Conservation (phyloP, 2,329 filamentous ascomycete species). For the Verticillium albo-atrum region DNA sequence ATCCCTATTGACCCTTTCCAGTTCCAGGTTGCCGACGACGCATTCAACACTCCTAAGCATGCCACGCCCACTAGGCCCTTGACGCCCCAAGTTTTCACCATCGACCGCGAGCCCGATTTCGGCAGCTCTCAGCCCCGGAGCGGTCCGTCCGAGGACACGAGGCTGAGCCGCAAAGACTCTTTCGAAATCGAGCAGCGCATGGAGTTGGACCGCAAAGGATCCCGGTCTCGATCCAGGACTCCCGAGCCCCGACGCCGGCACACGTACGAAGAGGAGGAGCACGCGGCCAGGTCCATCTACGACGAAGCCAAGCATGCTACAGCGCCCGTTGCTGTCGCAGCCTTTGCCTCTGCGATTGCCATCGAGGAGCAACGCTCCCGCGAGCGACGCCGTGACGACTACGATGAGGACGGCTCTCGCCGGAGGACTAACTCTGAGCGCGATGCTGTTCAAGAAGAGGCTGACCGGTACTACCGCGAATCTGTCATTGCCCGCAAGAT, state of each 20-base stretch:
- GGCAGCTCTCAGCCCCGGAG: slow-evolving; percentile 27
- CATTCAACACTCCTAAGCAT: slow-evolving; percentile 40
- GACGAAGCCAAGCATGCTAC: slow-evolving; percentile 44
- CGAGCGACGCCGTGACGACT: slow-evolving; percentile 24
- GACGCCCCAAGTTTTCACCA: slow-evolving; percentile 47
- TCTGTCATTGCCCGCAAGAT: slow-evolving; percentile 48
- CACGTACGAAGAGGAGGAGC: slow-evolving; percentile 31
- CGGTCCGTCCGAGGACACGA: slow-evolving; percentile 20
- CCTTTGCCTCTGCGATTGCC: slow-evolving; percentile 41
- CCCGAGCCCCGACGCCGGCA: slow-evolving; percentile 12
- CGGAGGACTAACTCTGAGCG: slow-evolving; percentile 22
- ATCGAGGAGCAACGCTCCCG: slow-evolving; percentile 33
- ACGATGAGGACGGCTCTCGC: slow-evolving; percentile 28
- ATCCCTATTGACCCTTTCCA: slow-evolving; percentile 52
- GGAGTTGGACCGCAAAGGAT: slow-evolving; percentile 20
- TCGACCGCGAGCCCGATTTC: slow-evolving; percentile 50
- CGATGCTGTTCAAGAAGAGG: slow-evolving; percentile 51
- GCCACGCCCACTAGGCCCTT: slow-evolving; percentile 35
- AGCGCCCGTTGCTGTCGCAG: slow-evolving; percentile 41
- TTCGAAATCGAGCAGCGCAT: slow-evolving; percentile 36
- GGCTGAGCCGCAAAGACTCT: slow-evolving; percentile 45
- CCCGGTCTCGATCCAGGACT: slow-evolving; percentile 15
- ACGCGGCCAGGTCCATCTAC: slow-evolving; percentile 38
- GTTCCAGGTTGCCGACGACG: slow-evolving; percentile 49
- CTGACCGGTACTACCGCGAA: slow-evolving; percentile 54